phyloP scores from a whole-genome alignment of 1,284 basidiomycete species.

The Apiotrichum brassicae region DNA sequence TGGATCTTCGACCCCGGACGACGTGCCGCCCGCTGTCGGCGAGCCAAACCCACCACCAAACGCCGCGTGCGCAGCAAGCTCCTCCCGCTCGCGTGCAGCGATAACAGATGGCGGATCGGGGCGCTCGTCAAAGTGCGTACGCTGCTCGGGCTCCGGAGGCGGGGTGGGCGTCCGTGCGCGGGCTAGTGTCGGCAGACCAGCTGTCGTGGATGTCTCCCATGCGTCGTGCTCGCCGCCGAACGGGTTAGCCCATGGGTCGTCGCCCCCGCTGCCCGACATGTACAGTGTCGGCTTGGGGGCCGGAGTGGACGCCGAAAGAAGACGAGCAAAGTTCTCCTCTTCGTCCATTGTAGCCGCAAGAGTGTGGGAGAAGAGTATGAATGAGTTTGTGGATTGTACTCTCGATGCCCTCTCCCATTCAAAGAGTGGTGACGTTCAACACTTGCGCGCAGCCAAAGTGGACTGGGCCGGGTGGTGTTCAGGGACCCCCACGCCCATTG shows the following conservation, averaged over 20 bases:
- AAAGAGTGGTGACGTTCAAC: no score
- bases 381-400: background rate
- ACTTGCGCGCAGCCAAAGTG: no score
- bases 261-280: slow-evolving; percentile 4
- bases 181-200: background rate
- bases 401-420: no score
- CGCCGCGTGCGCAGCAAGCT: slow-evolving; percentile 2
- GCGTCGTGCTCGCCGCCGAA: slow-evolving; percentile 29
- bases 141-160: background rate
- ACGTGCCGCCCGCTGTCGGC: background rate
- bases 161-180: background rate
- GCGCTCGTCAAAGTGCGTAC: background rate
- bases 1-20: slow-evolving; percentile 1
- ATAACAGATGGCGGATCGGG: slow-evolving; percentile 41
- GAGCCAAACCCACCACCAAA: background rate
- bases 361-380: background rate
- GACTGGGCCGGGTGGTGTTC: no score
- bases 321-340: slow-evolving; percentile 38
- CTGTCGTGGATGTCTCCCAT: slow-evolving; percentile 5
- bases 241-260: slow-evolving; percentile 47
- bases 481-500: no score
- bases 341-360: slow-evolving; percentile 33
- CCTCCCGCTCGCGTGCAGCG: slow-evolving; percentile 34
- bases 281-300: slow-evolving; percentile 28
- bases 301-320: slow-evolving; percentile 34